Evolutionary conservation across 768 basidiomycete species (phyloP).

Genomic region (Lentinula edodes): DNA sequence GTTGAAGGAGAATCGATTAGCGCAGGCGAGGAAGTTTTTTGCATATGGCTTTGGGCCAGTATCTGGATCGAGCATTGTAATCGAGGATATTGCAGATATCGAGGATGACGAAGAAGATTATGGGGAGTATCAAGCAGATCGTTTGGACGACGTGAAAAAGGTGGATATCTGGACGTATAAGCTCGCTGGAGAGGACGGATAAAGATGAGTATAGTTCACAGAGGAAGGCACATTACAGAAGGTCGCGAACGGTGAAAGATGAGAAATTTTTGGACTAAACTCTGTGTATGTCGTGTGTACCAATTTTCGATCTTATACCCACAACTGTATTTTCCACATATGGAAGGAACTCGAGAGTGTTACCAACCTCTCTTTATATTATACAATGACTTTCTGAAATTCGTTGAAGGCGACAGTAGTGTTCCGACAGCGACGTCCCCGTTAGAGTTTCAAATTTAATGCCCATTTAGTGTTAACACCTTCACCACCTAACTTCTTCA

Average conservation of each 20-base stretch:
- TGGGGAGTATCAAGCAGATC: constrained; percentile 7
- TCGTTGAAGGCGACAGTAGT: too few species aligned
- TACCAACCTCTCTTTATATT: not conserved
- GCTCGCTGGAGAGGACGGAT: constrained; percentile 3
- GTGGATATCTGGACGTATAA: constrained; percentile 2
- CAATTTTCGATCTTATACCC: not conserved
- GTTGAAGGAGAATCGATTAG: constrained; percentile 5
- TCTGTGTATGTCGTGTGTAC: not conserved
- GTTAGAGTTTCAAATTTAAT: constrained; percentile 2
- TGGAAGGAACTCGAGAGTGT: too few species aligned
- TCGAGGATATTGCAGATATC: constrained; percentile 8
- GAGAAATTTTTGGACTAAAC: not conserved
- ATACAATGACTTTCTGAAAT: not conserved
- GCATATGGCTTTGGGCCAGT: constrained; percentile 9
- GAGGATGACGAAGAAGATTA: constrained; percentile 10
- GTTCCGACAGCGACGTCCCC: too few species aligned
- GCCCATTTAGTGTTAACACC: constrained; percentile 47
- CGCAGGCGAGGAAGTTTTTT: constrained; percentile 7
- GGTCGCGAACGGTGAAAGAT: not conserved
- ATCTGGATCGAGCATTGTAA: constrained; percentile 1
- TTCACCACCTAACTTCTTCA: constrained; percentile 46
- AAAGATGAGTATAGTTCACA: constrained; percentile 2
- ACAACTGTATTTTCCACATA: too few species aligned
- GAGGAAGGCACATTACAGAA: not conserved
- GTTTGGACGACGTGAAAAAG: constrained; percentile 4